Base-by-base conservation (phyloP, 2,329 filamentous ascomycete genomes). In the Amauroascus niger region DNA sequence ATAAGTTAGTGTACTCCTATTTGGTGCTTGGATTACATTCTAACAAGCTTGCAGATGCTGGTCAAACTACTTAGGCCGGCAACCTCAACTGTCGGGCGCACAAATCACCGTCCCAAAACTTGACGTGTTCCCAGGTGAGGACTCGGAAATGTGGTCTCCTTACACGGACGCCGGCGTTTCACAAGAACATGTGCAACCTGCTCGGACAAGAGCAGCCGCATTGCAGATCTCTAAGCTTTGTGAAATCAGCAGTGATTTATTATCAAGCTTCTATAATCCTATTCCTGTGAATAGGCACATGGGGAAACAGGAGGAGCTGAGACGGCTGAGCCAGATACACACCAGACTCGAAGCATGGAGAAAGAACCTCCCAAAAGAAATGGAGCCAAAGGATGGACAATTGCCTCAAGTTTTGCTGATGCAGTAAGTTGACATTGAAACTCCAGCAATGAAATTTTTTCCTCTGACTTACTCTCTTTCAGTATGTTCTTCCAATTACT, bases 401-500 rank as follows among this genome's bases (percentile, higher is more conserved):
- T 72, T 97, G 40, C 89, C 93, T 1, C 89, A 89, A 62, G 86
- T 94, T 18, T 72, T 86, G 20, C 75, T 85, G 28, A 85, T 86
- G 82, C 91, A 97, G 90, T 96, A 80, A 80, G 89, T 80, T 6
- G 53, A 13, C 18, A 52, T 20, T 16, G n/a, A n/a, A n/a, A 18
- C 26, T 13, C 16, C 30, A 30, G 22, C 22, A 22, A 28, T 4
- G 3, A 3, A n/a, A 37, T 2, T n/a, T n/a, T 20, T 5, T 14
- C 11, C 16, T 40, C 9, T 41, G 8, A 50, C 59, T 68, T 47
- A 70, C 54, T 6, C 2, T n/a, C 7, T 14, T 20, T 20, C 63
- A 96, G 90, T 73, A 97, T 97, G 90, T 95, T 97, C 71, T 95
- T 91, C 69, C 90, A 97, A 64, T 78, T 97, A 0, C 82, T 96